These are phyloP conservation scores for Neurospora sp. DNA, from an alignment of 495 filamentous ascomycete species.

Conservation along the genomic window DNA sequence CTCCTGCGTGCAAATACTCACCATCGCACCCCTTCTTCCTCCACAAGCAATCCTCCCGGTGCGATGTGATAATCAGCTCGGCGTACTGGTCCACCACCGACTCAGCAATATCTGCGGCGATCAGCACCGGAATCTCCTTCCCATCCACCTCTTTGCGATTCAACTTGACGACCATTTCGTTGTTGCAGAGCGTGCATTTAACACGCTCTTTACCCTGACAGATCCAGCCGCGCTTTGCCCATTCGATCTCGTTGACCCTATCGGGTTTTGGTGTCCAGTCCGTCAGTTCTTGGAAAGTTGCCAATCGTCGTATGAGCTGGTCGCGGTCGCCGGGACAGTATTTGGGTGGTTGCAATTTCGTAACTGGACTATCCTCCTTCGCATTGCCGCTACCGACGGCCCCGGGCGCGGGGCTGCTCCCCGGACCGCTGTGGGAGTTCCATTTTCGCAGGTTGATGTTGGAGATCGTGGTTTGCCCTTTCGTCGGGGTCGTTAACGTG, in stretches of 20 bases:
- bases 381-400: background rate
- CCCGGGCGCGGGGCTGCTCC: background rate
- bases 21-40: slow-evolving; percentile 73
- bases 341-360: slow-evolving; percentile 6
- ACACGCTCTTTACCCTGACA: slow-evolving; percentile 77
- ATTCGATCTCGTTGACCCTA: slow-evolving; percentile 77
- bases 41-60: slow-evolving; percentile 83
- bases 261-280: slow-evolving; percentile 79
- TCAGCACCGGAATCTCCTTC: slow-evolving; percentile 44
- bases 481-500: slow-evolving; percentile 10
- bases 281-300: slow-evolving; percentile 81
- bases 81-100: slow-evolving; percentile 69
- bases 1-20: slow-evolving; percentile 23
- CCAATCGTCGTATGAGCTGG: slow-evolving; percentile 69
- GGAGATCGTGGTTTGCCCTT: slow-evolving; percentile 25
- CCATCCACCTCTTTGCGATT: slow-evolving; percentile 58
- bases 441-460: slow-evolving; percentile 35
- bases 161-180: slow-evolving; percentile 70
- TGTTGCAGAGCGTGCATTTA: slow-evolving; percentile 69
- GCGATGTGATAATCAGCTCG: slow-evolving; percentile 59
- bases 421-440: slow-evolving; percentile 8
- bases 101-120: slow-evolving; percentile 44
- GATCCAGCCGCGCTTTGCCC: slow-evolving; percentile 90
- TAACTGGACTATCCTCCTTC: background rate
- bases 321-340: slow-evolving; percentile 81